Base-by-base conservation (phyloP, 495 filamentous ascomycete species). In the Penicillium cataractarum region DNA sequence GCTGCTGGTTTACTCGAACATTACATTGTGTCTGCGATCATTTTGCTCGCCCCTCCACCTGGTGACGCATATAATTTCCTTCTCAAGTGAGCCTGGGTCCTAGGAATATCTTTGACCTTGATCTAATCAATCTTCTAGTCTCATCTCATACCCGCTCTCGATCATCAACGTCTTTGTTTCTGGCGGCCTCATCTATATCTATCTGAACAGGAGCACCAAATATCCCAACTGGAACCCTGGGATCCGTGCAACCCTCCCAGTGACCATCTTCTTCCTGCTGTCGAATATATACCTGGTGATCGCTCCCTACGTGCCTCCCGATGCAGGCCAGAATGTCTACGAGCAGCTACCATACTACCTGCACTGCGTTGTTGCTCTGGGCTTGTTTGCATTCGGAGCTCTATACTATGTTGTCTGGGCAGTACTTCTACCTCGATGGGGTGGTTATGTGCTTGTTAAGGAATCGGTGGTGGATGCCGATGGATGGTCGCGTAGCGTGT, bases 21-120 rank as follows among this genome's bases (percentile, higher is more conserved):
- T 65, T 88, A 84, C 74, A 57, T 83, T 2, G 81, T 88, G 0
- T 86, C 83, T 0, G 75, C 85, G 55, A 80, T 88, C 54, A 82
- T 87, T 67, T 82, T 90, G 78, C 74, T 87, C 7, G 84, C 84
- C 1, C 87, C 86, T 21, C 86, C 87, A 4, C 83, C 86, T 4
- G 87, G 86, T 4, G 85, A 89, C 67, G 82, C 84, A 2, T 88
- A 89, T 65, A 86, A 86, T 72, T 89, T 89, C 61, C 78, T 88
- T 37, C 73, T 87, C 61, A 85, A 87, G 80, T 86, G 75, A 65
- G 78, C 46, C 68, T 44, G 33, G 1, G 67, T 24, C 65, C 58
- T 21, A 57, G 55, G 42, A 65, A 63, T 65, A 24, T 63, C 64
- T 15, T 71, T 68, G 26, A n/a, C n/a, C 46, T 55, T 24, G 62